phyloP scores from a whole-genome alignment of 805 yeast genomes.

The Sugiyamaella boreocaroliniensis region DNA sequence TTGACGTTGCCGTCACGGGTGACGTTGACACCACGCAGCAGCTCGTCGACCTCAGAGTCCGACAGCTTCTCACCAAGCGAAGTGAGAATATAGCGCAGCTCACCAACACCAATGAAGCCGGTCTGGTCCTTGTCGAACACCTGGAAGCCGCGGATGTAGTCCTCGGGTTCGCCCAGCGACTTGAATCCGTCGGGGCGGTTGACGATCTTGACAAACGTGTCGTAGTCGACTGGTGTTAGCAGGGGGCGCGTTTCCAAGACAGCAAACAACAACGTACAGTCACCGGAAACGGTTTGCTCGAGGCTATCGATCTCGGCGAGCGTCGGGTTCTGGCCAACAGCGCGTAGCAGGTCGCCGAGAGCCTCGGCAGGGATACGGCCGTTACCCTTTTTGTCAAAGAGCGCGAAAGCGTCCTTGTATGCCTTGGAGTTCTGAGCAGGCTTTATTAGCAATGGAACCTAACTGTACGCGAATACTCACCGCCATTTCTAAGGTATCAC shows the following conservation, averaged over 20 bases:
- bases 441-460: slow-evolving; percentile 4
- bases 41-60: slow-evolving; percentile 90
- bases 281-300: slow-evolving; percentile 36
- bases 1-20: slow-evolving; percentile 93
- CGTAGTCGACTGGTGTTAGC: slow-evolving; percentile 54
- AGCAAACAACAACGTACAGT: slow-evolving; percentile 24
- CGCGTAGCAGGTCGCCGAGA: slow-evolving; percentile 89
- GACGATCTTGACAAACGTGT: slow-evolving; percentile 66
- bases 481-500: slow-evolving; percentile 1
- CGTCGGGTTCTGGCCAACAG: slow-evolving; percentile 98
- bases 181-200: slow-evolving; percentile 86
- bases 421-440: slow-evolving; percentile 35
- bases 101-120: slow-evolving; percentile 96
- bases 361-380: slow-evolving; percentile 81
- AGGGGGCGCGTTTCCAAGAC: background rate
- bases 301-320: slow-evolving; percentile 71
- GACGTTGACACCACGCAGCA: slow-evolving; percentile 89
- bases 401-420: slow-evolving; percentile 88
- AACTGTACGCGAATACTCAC: background rate
- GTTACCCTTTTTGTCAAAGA: slow-evolving; percentile 92
- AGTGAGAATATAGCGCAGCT: slow-evolving; percentile 87
- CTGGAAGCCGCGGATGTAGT: slow-evolving; percentile 92
- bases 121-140: slow-evolving; percentile 94
- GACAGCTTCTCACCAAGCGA: slow-evolving; percentile 91
- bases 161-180: slow-evolving; percentile 82